Conservation (phyloP, 306 rosid genomes). For the Acacia crassicarpa region DNA sequence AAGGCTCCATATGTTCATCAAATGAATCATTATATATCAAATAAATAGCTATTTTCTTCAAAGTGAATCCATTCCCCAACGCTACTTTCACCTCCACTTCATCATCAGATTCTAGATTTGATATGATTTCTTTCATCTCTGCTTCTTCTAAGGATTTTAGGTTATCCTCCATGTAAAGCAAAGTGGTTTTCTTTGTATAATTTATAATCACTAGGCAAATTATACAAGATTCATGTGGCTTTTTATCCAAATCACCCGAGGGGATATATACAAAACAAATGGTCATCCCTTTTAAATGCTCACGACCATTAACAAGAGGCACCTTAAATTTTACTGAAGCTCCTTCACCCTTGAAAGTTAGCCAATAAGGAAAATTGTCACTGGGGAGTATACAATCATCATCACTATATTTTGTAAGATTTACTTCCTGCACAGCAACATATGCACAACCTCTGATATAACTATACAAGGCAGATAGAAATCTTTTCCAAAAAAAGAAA, state of each 20-base stretch:
- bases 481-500: too few relatives aligned
- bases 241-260: background rate
- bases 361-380: background rate
- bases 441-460: background rate
- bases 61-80: background rate
- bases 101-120: background rate
- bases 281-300: background rate
- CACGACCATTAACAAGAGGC: background rate
- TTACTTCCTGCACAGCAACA: background rate
- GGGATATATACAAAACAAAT: background rate
- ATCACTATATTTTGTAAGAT: too few relatives aligned
- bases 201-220: too few relatives aligned
- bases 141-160: background rate
- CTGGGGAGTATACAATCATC: background rate
- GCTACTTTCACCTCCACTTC: background rate
- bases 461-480: too few relatives aligned
- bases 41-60: background rate
- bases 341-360: background rate
- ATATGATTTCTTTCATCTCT: background rate
- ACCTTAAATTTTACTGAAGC: background rate
- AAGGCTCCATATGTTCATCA: background rate
- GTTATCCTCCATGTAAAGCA: background rate
- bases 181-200: background rate
- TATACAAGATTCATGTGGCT: background rate
- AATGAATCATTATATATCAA: background rate